These are phyloP conservation scores for Zygosaccharomyces sapae DNA, from an alignment of 1,139 yeast genomes.

Conservation along the genomic window DNA sequence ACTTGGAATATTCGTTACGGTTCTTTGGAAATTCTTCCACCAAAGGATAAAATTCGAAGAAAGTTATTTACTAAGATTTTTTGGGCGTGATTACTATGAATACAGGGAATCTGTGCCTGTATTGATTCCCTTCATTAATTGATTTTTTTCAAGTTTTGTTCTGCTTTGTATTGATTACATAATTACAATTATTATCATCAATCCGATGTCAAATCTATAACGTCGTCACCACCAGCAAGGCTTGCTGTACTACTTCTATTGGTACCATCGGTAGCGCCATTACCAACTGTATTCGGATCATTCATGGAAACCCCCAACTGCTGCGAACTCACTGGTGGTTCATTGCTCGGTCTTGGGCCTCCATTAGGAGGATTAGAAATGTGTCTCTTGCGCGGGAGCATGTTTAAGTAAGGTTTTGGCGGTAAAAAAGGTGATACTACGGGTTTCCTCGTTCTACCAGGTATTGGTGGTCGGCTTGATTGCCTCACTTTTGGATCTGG, in stretches of 20 bases:
- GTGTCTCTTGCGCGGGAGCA: slow-evolving; percentile 22
- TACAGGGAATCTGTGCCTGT: slow-evolving; percentile 52
- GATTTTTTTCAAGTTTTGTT: slow-evolving; percentile 2
- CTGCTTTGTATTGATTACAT: slow-evolving; percentile 11
- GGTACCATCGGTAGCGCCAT: slow-evolving; percentile 2
- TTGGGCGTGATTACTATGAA: slow-evolving; percentile 56
- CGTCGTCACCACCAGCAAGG: slow-evolving; percentile 15
- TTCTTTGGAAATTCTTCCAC: slow-evolving; percentile 64
- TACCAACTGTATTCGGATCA: slow-evolving; percentile 2
- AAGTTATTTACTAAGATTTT: slow-evolving; percentile 55
- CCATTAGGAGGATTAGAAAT: slow-evolving; percentile 6
- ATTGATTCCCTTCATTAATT: slow-evolving; percentile 60
- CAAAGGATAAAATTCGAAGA: slow-evolving; percentile 71
- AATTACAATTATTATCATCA: slow-evolving; percentile 11
- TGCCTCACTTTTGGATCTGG: slow-evolving; percentile 6
- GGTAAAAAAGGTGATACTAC: slow-evolving; percentile 26
- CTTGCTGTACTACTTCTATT: slow-evolving; percentile 4
- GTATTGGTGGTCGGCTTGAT: slow-evolving; percentile 3
- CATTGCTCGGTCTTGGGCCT: background rate
- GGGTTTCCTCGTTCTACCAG: slow-evolving; percentile 14
- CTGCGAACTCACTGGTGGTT: slow-evolving; percentile 1
- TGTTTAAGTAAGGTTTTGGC: slow-evolving; percentile 19
- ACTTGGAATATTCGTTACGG: slow-evolving; percentile 43
- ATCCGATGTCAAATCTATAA: slow-evolving; percentile 33
- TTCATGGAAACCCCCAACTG: slow-evolving; percentile 2